These are phyloP conservation scores for Periglandula ipomoeae DNA, from an alignment of 2,329 filamentous ascomycete genomes.

Conservation along the genomic window DNA sequence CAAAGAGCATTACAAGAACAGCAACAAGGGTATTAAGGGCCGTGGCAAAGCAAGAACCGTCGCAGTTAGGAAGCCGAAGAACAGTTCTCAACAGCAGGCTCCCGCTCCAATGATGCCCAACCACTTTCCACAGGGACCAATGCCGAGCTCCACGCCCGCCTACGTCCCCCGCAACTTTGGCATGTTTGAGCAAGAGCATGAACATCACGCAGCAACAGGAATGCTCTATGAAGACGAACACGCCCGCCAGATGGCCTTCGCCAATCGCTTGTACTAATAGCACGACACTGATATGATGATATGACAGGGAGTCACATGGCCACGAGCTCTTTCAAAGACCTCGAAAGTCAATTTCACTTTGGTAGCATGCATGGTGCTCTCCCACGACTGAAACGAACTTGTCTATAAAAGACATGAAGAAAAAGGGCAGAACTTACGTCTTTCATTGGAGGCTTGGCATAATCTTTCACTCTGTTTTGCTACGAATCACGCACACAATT, in stretches of 20 bases:
- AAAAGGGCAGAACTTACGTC: not conserved
- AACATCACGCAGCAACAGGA: constrained; percentile 17
- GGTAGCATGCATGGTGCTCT: not conserved
- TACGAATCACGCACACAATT: not conserved
- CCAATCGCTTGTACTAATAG: constrained; percentile 34
- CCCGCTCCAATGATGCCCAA: constrained; percentile 20
- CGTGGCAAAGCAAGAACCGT: constrained; percentile 77
- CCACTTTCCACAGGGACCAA: constrained; percentile 15
- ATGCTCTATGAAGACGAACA: constrained; percentile 38
- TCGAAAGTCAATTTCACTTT: not conserved
- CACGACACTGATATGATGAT: constrained; percentile 9
- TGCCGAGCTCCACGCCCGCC: constrained; percentile 21
- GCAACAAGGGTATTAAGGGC: constrained; percentile 97
- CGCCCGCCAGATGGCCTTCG: constrained; percentile 29
- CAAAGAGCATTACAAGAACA: constrained; percentile 84
- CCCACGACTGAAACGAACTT: constrained; percentile 2
- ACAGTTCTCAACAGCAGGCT: constrained; percentile 6
- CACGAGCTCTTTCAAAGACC: not conserved
- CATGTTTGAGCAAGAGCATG: constrained; percentile 38
- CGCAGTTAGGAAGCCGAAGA: constrained; percentile 22
- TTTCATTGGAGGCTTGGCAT: not conserved
- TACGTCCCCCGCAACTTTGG: constrained; percentile 28
- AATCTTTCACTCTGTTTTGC: not conserved
- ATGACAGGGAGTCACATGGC: constrained; percentile 3
- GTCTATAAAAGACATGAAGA: not conserved